Base-by-base conservation (phyloP, 2,329 filamentous ascomycete species). In the Aspergillus japonicus region DNA sequence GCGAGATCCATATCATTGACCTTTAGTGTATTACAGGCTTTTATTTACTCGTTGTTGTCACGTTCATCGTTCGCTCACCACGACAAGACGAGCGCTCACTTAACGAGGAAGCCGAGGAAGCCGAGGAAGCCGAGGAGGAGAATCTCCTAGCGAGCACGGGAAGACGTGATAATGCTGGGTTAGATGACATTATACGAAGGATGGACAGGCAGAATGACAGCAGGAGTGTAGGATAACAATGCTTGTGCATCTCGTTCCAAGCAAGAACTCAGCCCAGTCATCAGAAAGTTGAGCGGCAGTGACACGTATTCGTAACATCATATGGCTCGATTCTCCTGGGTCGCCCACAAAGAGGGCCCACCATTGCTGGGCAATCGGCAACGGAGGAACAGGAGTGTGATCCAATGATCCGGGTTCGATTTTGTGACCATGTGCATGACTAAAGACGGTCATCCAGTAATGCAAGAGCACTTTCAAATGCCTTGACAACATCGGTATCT, bases 101-200 rank as follows among this genome's bases (percentile, higher is more conserved):
- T 7, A 95, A 98, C 65, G 90, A 94, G 62, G 93, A 97, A 71
- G 88, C 93, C 23, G 23, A 23, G 21, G 21, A 21, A 21, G 21
- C 21, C 16, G 91, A 96, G 74, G 90, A 89, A 31, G 92, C 94
- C 19, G 95, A 98, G 73, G 95, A 99, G 71, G 95, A 99, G 78
- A 91, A 93, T 11, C 80, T 99, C 52, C 80, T 99, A 50, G 91
- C 92, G 0, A 92, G 87, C 68, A 96, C 92, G 0, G 87, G 92
- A 5, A 81, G 92, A 59, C 84, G 92, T 33, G 92, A 96, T 66
- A 89, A 90, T 48, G 91, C 91, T 5, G 92, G 90, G 1, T 97
- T 92, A 92, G 86, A 94, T 73, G 92, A 96, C 72, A 89, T 96
- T 54, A 91, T 89, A 1, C 89, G 89, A 1, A 75, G 83, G 23